Evolutionary conservation across 2,329 filamentous ascomycete genomes (phyloP).

Genomic region (Colletotrichum scovillei): DNA sequence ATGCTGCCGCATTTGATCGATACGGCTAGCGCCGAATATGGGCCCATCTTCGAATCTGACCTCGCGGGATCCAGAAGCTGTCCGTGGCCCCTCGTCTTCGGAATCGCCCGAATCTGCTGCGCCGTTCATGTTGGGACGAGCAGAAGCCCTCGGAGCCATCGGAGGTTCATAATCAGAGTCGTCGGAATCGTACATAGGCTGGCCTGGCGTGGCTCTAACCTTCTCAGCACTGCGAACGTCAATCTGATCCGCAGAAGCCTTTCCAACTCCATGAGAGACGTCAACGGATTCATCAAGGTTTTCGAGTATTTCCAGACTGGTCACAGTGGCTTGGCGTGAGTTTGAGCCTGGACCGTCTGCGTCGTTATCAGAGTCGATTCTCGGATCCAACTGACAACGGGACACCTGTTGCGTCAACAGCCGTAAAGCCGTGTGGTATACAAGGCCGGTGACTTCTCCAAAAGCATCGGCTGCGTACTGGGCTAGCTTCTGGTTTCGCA

Average conservation of each 20-base stretch:
- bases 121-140: slow-evolving; percentile 41
- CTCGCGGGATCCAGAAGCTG: slow-evolving; percentile 43
- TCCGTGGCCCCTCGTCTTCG: slow-evolving; percentile 35
- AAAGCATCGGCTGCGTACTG: slow-evolving; percentile 77
- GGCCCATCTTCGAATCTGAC: slow-evolving; percentile 64
- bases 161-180: slow-evolving; percentile 46
- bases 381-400: slow-evolving; percentile 72
- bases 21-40: slow-evolving; percentile 55
- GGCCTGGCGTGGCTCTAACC: slow-evolving; percentile 49
- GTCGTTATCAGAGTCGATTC: slow-evolving; percentile 56
- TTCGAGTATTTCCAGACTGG: slow-evolving; percentile 67
- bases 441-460: slow-evolving; percentile 78
- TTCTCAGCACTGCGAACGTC: slow-evolving; percentile 61
- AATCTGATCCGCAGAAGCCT: slow-evolving; percentile 58
- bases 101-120: slow-evolving; percentile 45
- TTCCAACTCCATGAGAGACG: slow-evolving; percentile 68
- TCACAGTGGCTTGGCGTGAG: slow-evolving; percentile 52
- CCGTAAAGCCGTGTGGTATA: slow-evolving; percentile 81
- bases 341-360: slow-evolving; percentile 40
- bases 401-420: slow-evolving; percentile 76
- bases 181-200: slow-evolving; percentile 44
- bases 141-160: slow-evolving; percentile 38
- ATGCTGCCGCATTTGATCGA: slow-evolving; percentile 76
- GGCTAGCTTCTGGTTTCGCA: slow-evolving; percentile 83
- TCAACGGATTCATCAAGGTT: slow-evolving; percentile 64